phyloP scores from a whole-genome alignment of 1,284 basidiomycete species.

The Takashimella tepidaria region DNA sequence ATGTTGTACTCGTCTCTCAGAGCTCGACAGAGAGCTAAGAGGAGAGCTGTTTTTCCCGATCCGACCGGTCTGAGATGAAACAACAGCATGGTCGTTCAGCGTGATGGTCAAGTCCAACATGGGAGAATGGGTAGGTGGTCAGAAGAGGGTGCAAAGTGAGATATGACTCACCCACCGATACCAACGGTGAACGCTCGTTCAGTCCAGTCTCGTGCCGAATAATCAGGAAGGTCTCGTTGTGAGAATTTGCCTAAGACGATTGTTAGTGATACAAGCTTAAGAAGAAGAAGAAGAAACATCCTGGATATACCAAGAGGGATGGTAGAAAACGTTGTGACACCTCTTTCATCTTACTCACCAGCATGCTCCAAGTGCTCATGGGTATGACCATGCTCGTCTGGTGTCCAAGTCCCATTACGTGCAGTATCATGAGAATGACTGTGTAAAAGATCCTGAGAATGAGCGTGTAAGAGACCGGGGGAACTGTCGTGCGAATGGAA shows the following conservation, averaged over 20 bases:
- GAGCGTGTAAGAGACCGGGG: slow-evolving; percentile 37
- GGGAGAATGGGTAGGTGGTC: no score
- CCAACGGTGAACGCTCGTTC: slow-evolving; percentile 95
- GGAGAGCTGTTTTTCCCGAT: slow-evolving; percentile 93
- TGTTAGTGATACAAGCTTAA: no score
- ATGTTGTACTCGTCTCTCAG: slow-evolving; percentile 84
- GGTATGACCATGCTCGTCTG: slow-evolving; percentile 74
- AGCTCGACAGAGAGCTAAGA: slow-evolving; percentile 82
- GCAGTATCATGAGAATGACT: slow-evolving; percentile 5
- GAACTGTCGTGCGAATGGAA: slow-evolving; percentile 8
- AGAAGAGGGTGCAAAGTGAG: no score
- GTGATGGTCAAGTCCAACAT: no score
- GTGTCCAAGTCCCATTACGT: slow-evolving; percentile 35
- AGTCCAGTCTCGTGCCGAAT: slow-evolving; percentile 72
- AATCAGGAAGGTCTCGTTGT: slow-evolving; percentile 90
- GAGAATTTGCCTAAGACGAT: slow-evolving; percentile 76
- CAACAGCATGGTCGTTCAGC: no score
- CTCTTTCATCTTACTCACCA: slow-evolving; percentile 52
- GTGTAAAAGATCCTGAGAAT: slow-evolving; percentile 26
- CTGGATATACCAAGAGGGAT: no score
- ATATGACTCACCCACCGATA: slow-evolving; percentile 85
- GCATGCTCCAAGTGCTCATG: slow-evolving; percentile 85
- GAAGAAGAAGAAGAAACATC: no score
- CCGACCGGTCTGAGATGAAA: slow-evolving; percentile 70
- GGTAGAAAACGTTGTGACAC: neutral